phyloP scores from a whole-genome alignment of 306 rosid species.

The Chamaecrista fasciculata region DNA sequence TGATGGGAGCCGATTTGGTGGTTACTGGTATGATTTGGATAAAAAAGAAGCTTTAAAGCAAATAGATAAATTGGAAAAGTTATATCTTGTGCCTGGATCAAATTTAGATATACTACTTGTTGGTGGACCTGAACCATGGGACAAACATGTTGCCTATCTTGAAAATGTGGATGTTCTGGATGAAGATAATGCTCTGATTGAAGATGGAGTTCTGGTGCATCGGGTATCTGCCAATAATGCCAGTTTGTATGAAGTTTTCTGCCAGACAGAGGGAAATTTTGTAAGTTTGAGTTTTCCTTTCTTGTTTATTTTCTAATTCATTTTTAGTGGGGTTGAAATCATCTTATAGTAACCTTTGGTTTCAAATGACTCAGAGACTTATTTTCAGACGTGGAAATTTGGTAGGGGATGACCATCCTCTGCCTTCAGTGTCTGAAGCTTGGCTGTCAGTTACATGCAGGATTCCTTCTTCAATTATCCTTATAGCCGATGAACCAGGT shows the following conservation, averaged over 20 bases:
- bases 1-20: slow-evolving; percentile 89
- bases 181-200: slow-evolving; percentile 40
- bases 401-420: slow-evolving; percentile 86
- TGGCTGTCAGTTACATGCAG: slow-evolving; percentile 52
- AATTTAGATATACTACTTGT: slow-evolving; percentile 56
- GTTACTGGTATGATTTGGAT: slow-evolving; percentile 75
- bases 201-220: slow-evolving; percentile 57
- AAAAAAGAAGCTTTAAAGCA: slow-evolving; percentile 50
- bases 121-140: slow-evolving; percentile 92
- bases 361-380: slow-evolving; percentile 65
- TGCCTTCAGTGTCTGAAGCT: slow-evolving; percentile 63
- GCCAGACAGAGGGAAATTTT: slow-evolving; percentile 67
- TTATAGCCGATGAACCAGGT: slow-evolving; percentile 88
- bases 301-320: slow-evolving; percentile 18
- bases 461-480: slow-evolving; percentile 69
- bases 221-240: slow-evolving; percentile 46
- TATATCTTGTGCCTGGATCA: slow-evolving; percentile 84
- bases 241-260: slow-evolving; percentile 65
- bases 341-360: slow-evolving; percentile 19
- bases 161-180: slow-evolving; percentile 47
- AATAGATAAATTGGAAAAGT: slow-evolving; percentile 47
- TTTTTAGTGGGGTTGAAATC: slow-evolving; percentile 10
- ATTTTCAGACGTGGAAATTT: slow-evolving; percentile 76
- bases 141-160: slow-evolving; percentile 45
- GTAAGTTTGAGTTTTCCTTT: slow-evolving; percentile 49